These are phyloP conservation scores for Circinella minor DNA, from an alignment of 371 early-diverging fungal genomes.

Conservation along the genomic window DNA sequence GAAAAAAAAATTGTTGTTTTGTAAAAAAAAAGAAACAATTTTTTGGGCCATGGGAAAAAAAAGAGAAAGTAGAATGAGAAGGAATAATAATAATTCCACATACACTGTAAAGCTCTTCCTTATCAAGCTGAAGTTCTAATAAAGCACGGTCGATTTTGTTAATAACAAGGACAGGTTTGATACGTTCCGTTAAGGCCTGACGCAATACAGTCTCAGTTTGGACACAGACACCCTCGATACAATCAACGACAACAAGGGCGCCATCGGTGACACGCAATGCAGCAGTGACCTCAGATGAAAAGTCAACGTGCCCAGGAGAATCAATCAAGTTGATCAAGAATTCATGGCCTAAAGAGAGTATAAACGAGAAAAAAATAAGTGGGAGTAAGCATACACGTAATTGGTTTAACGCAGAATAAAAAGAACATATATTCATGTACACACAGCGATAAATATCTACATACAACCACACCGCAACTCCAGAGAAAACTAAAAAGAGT, in stretches of 20 bases:
- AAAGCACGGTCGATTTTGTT: constrained; percentile 99
- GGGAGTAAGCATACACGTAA: no score
- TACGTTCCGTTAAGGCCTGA: constrained; percentile 97
- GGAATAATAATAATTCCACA: constrained; percentile 21
- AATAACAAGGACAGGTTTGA: constrained; percentile 97
- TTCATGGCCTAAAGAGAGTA: constrained; percentile 20
- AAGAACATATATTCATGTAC: no score
- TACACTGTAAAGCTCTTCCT: constrained; percentile 89
- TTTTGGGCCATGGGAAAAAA: constrained; percentile 15
- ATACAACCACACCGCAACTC: neutral
- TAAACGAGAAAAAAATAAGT: neutral
- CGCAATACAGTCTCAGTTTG: constrained; percentile 99
- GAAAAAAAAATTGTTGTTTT: no score
- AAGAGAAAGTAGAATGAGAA: no score
- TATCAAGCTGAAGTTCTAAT: constrained; percentile 92
- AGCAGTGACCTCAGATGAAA: constrained; percentile 99
- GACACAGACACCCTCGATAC: constrained; percentile 98
- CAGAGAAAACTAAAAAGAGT: no score
- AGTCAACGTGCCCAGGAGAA: constrained; percentile 99
- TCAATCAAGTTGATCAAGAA: constrained; percentile 99
- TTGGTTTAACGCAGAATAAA: no score
- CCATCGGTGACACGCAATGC: constrained; percentile 99
- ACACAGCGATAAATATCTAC: no score
- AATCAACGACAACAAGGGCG: constrained; percentile 99
- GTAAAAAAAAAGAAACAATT: neutral